Base-by-base conservation (phyloP, 2,329 filamentous ascomycete genomes). In the Fusarium robinianum region DNA sequence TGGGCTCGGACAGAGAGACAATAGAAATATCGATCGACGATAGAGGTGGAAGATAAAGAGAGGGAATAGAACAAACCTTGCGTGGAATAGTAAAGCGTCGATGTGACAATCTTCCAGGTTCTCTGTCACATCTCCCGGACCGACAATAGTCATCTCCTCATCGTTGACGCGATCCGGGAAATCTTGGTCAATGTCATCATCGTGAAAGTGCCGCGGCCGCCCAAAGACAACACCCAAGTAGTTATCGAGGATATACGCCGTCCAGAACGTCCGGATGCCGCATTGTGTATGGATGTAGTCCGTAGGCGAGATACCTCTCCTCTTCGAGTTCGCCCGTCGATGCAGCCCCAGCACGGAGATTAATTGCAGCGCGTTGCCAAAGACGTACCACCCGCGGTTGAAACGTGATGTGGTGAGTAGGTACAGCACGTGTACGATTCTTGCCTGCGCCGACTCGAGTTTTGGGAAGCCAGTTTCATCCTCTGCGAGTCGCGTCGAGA, bases 221-320 rank as follows among this genome's bases (percentile, higher is more conserved):
- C 82, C 82, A 19, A 84, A 75, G 12, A 83, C 78, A n/a, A 83
- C 78, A 16, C 79, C 78, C 1, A 85, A 66, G 42, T 84, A 84
- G 25, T 80, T 80, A 54, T 85, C 81, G 2, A 85, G 64, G 1
- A 76, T 78, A 55, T 85, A 85, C 0, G 78, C 75, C 3, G 75
- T 76, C 82, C 82, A 85, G 36, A 85, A 84, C 0, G 77, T 73
- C 6, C 81, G 69, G 43, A 78, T 78, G 1, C 77, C 72, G 27
- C 78, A 77, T 46, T 85, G 79, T 0, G 65, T 63, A 3, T 71
- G 62, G 7, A 76, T 69, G 31, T 75, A 75, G 46, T 79, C 72
- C 0, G 33, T 25, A 0, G 30, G 46, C 5, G 51, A 46, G 1
- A 46, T 34, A 3, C 60, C 23, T 4, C 55, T 29, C 4, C 60